These are phyloP conservation scores for Triticum timopheevii DNA, from an alignment of 176 grass and related monocot species.

Conservation along the genomic window DNA sequence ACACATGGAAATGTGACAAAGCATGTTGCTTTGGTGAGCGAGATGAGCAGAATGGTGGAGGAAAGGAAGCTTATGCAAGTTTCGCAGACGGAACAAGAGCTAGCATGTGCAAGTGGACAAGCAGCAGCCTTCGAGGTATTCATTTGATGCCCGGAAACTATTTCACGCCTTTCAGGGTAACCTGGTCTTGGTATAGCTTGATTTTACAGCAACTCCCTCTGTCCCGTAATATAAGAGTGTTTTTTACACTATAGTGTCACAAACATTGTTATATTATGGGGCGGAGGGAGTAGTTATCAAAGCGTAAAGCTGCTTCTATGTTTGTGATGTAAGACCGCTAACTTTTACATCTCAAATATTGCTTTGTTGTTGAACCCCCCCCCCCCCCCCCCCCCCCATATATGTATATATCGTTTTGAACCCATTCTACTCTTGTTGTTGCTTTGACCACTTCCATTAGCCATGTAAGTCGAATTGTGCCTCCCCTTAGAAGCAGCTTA, in stretches of 20 bases:
- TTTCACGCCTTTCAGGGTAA: constrained; percentile 5
- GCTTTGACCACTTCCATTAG: background rate
- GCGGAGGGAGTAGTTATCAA: background rate
- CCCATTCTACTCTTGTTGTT: background rate
- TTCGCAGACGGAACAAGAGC: constrained; percentile 95
- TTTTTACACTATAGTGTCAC: no score
- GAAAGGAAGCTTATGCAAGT: constrained; percentile 92
- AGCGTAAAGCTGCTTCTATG: background rate
- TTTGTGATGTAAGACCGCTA: background rate
- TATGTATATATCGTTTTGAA: background rate
- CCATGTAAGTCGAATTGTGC: background rate
- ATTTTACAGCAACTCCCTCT: background rate
- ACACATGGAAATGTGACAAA: constrained; percentile 98
- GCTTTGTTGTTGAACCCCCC: background rate
- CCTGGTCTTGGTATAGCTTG: background rate
- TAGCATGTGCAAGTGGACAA: constrained; percentile 97
- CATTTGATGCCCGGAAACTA: background rate
- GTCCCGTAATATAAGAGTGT: no score
- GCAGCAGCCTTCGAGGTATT: constrained; percentile 87
- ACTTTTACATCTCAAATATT: background rate
- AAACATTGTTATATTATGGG: no score
- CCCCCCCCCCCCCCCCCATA: no score
- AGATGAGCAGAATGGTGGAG: constrained; percentile 97
- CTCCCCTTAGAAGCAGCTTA: background rate
- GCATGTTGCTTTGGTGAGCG: constrained; percentile 90